Evolutionary conservation across 139 green algal genomes (phyloP), one percentile per base, ranked within the genome.

Genomic region (Edaphochlamys debaryana): DNA sequence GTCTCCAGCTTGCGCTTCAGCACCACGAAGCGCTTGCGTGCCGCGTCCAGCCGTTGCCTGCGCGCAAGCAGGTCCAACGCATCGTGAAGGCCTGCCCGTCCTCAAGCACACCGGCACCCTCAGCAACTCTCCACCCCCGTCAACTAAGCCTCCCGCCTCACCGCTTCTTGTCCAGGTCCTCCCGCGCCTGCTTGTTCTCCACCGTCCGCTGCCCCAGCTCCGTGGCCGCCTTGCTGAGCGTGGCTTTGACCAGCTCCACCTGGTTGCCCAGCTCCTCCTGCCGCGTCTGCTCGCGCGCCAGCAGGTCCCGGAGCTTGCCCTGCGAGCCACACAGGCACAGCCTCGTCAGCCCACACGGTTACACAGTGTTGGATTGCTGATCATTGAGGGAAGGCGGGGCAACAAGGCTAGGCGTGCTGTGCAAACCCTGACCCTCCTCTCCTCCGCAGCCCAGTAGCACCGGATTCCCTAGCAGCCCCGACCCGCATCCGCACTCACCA

Each of bases 1-100:
- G 42, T 85, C 77, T 95, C 91, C 75, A 97, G 86, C 77, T 92
- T 87, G 69, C 84, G 84, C 77, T 90, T 86, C 50, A 92, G 70
- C 2, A 78, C 80, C 15, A 67, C 85, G 54, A 92, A 90, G 22
- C 81, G 79, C 48, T 87, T 82, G 30, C 77, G 68, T 19, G 81
- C 66, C 2, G 64, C 69, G 42, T 92, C 87, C 58, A 92, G 87
- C 73, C 69, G 79, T 36, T 70, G 48, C 30, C 79, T 86, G 84
- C 50, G n/a, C 7, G 54, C 54, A 25, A 30, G 20, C 54, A 63
- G 20, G 6, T 63, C 54, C 54, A 29, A 29, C 54, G 19, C 23
- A 32, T 30, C 20, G 19, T 22, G 54, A 19, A 63, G 20, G 23
- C n/a, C n/a, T n/a, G n/a, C n/a, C n/a, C n/a, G n/a, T n/a, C n/a